phyloP scores from a whole-genome alignment of 495 filamentous ascomycete genomes.

The Talaromyces liani region DNA sequence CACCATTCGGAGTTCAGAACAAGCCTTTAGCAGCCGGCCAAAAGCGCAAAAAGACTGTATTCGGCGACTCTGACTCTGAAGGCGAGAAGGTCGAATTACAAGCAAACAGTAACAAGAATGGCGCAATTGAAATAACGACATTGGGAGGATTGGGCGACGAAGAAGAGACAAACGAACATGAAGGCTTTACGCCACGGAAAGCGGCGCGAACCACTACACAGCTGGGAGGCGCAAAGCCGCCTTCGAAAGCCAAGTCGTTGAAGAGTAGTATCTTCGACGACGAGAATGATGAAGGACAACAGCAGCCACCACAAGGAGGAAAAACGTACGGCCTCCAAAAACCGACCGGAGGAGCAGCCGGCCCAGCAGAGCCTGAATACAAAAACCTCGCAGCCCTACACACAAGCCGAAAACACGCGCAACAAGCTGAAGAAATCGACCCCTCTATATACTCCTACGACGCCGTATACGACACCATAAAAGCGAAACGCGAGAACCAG shows the following conservation, averaged over 20 bases:
- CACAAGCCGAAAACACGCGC: conserved; percentile 38
- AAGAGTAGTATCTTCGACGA: conserved; percentile 38
- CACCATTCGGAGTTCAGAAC: neutral
- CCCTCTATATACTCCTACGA: conserved; percentile 53
- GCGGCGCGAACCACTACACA: neutral
- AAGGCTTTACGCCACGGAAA: neutral
- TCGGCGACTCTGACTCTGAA: conserved; percentile 38
- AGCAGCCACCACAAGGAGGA: conserved; percentile 18
- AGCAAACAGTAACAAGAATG: conserved; percentile 10
- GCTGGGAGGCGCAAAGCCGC: conserved; percentile 22
- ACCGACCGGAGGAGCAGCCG: conserved; percentile 8
- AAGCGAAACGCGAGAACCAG: conserved; percentile 29
- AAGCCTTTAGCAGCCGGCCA: conserved; percentile 44
- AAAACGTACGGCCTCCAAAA: conserved; percentile 13
- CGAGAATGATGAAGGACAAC: conserved; percentile 24
- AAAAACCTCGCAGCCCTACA: conserved; percentile 44
- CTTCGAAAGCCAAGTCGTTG: conserved; percentile 10
- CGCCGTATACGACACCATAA: conserved; percentile 44
- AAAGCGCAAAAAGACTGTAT: conserved; percentile 45
- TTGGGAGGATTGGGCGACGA: conserved; percentile 31
- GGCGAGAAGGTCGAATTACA: conserved; percentile 41
- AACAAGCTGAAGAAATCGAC: conserved; percentile 40
- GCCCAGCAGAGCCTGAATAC: conserved; percentile 22
- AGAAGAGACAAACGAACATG: neutral
- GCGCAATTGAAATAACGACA: conserved; percentile 30